Evolutionary conservation across 1,284 basidiomycete species (phyloP), one percentile per base, ranked within the genome.

Genomic region (Fomitopsis schrenkii): DNA sequence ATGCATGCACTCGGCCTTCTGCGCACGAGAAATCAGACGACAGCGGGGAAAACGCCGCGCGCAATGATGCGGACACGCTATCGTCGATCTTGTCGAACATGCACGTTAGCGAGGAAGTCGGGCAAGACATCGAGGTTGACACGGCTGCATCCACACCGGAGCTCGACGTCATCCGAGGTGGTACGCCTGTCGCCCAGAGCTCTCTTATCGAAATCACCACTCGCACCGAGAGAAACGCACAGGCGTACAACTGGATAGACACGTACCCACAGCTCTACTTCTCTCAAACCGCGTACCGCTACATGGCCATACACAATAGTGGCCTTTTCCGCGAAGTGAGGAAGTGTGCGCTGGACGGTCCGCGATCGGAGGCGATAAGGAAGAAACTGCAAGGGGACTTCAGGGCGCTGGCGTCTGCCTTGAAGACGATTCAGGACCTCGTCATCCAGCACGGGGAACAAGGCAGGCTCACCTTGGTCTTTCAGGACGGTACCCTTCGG

Each of bases 231-330:
- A 65, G 65, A 14, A 68, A 74, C 60, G 64, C 67, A 57, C 59
- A 68, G 40, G 55, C 68, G n/a, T 77, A 77, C 64, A 71, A 80
- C 63, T 84, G 80, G 81, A 69, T 68, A 26, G 80, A 83, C 38
- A 68, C 70, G 2, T 83, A 80, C 65, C 77, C 80, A 0, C 84
- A 85, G 64, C 74, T 86, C 3, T 80, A 79, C 67, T 76, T 86
- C 60, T 84, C 84, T 2, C 80, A 83, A 65, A 85, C 82, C 0
- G 74, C 78, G 0, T 75, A 83, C 59, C 78, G 76, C 62, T 81
- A 79, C 70, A 72, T 85, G 41, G 84, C 76, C 0, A 67, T 81
- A 15, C 83, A 86, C 66, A 63, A 77, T 22, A 71, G 75, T 12
- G 84, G 83, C 0, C 68, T 52, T 1, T 85, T 85, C 68, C 55